Evolutionary conservation across 768 basidiomycete genomes (phyloP), one percentile per base, ranked within the genome.

Genomic region (Myochromella boudieri): DNA sequence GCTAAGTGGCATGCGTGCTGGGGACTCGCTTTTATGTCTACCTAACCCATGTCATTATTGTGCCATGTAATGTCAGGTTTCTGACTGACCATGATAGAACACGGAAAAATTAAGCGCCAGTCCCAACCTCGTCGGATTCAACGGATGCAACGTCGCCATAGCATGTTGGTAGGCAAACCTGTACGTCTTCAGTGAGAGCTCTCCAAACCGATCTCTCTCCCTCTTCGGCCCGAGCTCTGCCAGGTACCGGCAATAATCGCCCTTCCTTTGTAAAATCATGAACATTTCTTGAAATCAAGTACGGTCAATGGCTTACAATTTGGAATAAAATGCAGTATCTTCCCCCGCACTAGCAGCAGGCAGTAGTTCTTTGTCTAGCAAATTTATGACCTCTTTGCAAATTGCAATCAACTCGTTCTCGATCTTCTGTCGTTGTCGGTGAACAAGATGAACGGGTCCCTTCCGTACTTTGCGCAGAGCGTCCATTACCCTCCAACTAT

Each of bases 101-200:
- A 95, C 92, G n/a, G 90, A 85, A 69, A 95, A 93, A 71, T 94
- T 95, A 59, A 95, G 76, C 26, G 91, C 91, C 41, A 95, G 72
- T 27, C 91, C 92, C 48, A 95, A 72, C 57, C 91, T 81, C 51
- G 92, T 94, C 46, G 92, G 91, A 68, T 94, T 88, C 38, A 86
- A 81, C 5, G 85, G 75, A 20, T 81, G 82, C 42, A 95, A 79
- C 58, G 86, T 84, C 47, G 77, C 75, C 44, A 79, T 62, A 28
- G 91, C 91, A 56, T 92, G 88, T 66, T 88, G 82, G 63, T 91
- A 92, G 38, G 92, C 90, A 48, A 77, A 69, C 72, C 88, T 91
- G 77, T 95, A 90, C 2, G 88, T 85, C 55, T 86, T 85, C 49
- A 93, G 79, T 15, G 91, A 91, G 48, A 81, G 75, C 56, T 85